Evolutionary conservation across 352 stramenopile species (phyloP).

Genomic region (Phytophthora rubi): DNA sequence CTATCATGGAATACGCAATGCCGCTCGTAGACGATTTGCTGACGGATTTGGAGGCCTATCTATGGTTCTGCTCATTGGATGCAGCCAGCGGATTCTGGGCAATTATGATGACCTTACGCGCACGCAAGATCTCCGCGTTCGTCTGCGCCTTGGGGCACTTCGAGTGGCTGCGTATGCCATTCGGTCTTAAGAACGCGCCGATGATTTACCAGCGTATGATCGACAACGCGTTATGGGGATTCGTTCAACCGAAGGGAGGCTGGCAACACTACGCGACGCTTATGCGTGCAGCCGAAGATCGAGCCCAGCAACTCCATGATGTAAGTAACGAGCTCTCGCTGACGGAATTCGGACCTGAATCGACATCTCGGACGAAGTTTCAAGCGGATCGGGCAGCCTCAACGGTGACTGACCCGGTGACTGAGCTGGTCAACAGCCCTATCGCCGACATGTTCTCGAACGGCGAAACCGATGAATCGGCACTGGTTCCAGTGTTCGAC

Average conservation of each 20-base stretch:
- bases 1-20: background rate
- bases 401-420: background rate
- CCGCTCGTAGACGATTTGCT: background rate
- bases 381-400: background rate
- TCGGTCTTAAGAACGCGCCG: slow-evolving; percentile 4
- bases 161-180: slow-evolving; percentile 10
- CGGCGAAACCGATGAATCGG: background rate
- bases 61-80: slow-evolving; percentile 1
- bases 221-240: background rate
- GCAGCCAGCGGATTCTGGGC: slow-evolving; percentile 6
- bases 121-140: slow-evolving; percentile 2
- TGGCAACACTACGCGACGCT: background rate
- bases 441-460: background rate
- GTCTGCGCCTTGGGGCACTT: slow-evolving; percentile 11
- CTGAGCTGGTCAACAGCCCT: background rate
- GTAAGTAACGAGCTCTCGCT: background rate
- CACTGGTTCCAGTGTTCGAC: slow-evolving; percentile 2
- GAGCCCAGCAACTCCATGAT: background rate
- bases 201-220: slow-evolving; percentile 12
- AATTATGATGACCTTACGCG: background rate
- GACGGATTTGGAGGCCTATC: background rate
- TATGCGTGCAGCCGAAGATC: background rate
- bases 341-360: background rate
- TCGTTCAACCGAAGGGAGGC: background rate
- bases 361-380: background rate